Percentiles rank a stretch among this genome's conserved stretches.
Conservation (phyloP, 2,329 filamentous ascomycete genomes). For the Fonsecaea multimorphosa region DNA sequence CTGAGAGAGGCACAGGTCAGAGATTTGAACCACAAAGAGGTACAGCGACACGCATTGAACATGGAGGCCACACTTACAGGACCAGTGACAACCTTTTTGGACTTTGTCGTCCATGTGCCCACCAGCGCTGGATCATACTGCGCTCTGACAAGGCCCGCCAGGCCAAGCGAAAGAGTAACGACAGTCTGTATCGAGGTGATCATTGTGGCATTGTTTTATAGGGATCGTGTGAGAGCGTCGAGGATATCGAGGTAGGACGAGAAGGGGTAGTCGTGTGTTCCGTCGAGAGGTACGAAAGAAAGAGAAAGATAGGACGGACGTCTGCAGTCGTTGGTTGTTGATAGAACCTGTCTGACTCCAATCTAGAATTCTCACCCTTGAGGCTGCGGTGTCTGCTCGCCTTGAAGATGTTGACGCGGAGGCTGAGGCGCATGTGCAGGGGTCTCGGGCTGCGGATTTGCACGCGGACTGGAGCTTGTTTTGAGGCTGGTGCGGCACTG, state of each 20-base stretch:
- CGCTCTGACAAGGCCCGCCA: conserved; percentile 30
- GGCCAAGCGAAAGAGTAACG: conserved; percentile 27
- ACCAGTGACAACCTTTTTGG: conserved; percentile 70
- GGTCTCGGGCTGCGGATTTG: conserved; percentile 2
- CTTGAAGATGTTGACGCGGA: conserved; percentile 29
- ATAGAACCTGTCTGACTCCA: conserved; percentile 7
- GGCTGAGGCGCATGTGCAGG: conserved; percentile 33
- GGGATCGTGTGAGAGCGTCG: conserved; percentile 1
- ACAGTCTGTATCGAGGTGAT: conserved; percentile 30
- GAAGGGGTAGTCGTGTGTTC: neutral
- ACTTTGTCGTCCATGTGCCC: conserved; percentile 77
- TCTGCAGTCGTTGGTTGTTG: conserved; percentile 17
- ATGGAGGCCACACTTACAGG: conserved; percentile 58
- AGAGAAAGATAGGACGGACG: conserved; percentile 5
- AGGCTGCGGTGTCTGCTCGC: conserved; percentile 11
- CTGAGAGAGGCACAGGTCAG: conserved; percentile 48
- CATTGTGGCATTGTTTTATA: conserved; percentile 34
- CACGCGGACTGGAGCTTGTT: conserved; percentile 16
- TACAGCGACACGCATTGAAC: neutral
- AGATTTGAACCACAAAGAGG: neutral
- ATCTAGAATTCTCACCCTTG: conserved; percentile 23
- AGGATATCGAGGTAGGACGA: neutral
- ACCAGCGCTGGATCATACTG: conserved; percentile 54
- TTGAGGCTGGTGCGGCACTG: conserved; percentile 23
- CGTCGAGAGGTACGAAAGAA: conserved; percentile 6